Evolutionary conservation across 371 early-diverging fungal species (phyloP).

Genomic region (Neoconidiobolus thromboides): DNA sequence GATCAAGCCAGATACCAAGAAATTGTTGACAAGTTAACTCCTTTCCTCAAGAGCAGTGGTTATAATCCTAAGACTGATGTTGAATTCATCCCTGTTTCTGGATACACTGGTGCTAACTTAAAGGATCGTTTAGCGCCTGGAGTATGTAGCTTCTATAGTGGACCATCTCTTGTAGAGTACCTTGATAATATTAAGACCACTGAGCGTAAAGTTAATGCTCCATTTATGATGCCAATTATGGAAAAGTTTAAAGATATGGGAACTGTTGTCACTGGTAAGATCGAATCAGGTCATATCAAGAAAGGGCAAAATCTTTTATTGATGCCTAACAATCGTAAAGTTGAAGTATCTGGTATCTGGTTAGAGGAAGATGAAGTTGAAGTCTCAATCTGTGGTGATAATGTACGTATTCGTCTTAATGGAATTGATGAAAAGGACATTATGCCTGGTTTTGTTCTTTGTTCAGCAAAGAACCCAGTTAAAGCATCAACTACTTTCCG

Average conservation of each 20-base stretch:
- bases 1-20: constrained; percentile 82
- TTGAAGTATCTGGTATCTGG: constrained; percentile 65
- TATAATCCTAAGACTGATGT: constrained; percentile 77
- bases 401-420: constrained; percentile 71
- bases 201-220: constrained; percentile 69
- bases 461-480: constrained; percentile 55
- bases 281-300: constrained; percentile 80
- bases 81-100: constrained; percentile 81
- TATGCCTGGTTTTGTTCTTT: constrained; percentile 70
- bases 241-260: constrained; percentile 97
- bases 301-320: constrained; percentile 64
- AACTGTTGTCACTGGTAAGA: constrained; percentile 82
- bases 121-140: constrained; percentile 50
- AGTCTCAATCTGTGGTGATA: constrained; percentile 77
- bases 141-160: constrained; percentile 62
- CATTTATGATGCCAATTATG: constrained; percentile 82
- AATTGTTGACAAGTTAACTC: constrained; percentile 55
- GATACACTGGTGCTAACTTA: constrained; percentile 89
- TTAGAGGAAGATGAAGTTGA: constrained; percentile 65
- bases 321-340: constrained; percentile 77
- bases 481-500: constrained; percentile 57
- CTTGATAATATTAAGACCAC: constrained; percentile 60
- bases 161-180: constrained; percentile 81
- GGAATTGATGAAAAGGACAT: constrained; percentile 89
- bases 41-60: constrained; percentile 82